Base-by-base conservation (phyloP, 1,139 yeast species). In the Sugiyamaella pinicola region DNA sequence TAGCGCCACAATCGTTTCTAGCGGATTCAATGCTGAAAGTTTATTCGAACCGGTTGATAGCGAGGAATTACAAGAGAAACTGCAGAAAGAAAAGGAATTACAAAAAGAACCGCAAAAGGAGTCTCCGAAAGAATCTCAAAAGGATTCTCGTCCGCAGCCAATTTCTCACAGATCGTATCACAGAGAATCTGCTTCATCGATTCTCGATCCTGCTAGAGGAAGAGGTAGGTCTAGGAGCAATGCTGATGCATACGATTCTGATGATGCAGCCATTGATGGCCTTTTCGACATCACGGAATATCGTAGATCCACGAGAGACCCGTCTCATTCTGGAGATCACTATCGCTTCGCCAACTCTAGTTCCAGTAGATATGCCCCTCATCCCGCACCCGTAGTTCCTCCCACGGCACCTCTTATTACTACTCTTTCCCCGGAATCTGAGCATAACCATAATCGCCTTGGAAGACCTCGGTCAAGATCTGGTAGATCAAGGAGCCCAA, bases 401-500 rank as follows among this genome's bases (percentile, higher is more conserved):
- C 38, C 21, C 39, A 13, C 37, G 2, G 21, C 9, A 26, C 17
- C 26, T 3, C 42, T 29, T 21, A 26, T 24, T 5, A 17, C 22
- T 10, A 15, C 45, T 24, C 49, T 12, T 22, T 26, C 35, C 18
- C 52, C 13, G 26, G 52, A 4, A 53, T 24, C 47, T 4, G 21
- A 13, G 7, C 19, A 29, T 24, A 22, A 22, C 17, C 31, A 22
- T 3, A n/a, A 2, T 13, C 37, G 24, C 5, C 37, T 28, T 4
- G 46, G 46, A 29, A 28, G 46, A 22, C 22, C 18, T 12, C 4
- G 47, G 21, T 33, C 39, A 24, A 31, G 39, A 13, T 33, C 39
- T 4, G 38, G 28, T 13, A 43, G 47, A 43, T 51, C 58, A 10
- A 45, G 53, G 5, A 55, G 53, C 24, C 52, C 52, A 43, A 46